phyloP scores from a whole-genome alignment of 208 protist species.

The Hexamita inflata region DNA sequence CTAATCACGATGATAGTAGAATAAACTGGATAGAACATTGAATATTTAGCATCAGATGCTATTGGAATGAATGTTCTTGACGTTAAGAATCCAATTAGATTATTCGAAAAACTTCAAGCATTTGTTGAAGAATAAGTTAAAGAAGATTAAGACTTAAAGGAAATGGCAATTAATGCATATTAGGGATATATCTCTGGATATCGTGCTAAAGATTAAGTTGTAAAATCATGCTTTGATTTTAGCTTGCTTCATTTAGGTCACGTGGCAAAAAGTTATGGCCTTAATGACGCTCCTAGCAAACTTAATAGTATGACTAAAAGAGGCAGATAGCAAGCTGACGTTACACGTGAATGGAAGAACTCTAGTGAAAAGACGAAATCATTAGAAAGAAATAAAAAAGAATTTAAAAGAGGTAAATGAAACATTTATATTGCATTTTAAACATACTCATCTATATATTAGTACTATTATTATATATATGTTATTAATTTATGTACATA shows the following conservation, averaged over 20 bases:
- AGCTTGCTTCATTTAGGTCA: not conserved
- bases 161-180: not conserved
- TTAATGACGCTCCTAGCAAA: slow-evolving; percentile 3
- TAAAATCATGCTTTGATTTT: not conserved
- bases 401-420: too few species aligned
- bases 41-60: not conserved
- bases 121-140: not conserved
- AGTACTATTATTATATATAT: too few species aligned
- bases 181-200: slow-evolving; percentile 11
- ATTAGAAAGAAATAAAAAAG: too few species aligned
- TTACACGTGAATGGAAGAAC: too few species aligned
- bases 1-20: not conserved
- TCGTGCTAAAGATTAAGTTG: not conserved
- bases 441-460: too few species aligned
- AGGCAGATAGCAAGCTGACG: too few species aligned
- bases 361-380: too few species aligned
- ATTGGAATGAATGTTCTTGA: not conserved
- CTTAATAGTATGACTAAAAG: too few species aligned
- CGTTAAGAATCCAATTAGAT: not conserved
- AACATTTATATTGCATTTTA: too few species aligned
- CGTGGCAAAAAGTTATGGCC: slow-evolving; percentile 16
- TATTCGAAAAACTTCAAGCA: not conserved
- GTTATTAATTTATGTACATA: too few species aligned
- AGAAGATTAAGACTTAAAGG: not conserved
- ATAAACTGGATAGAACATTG: not conserved